Evolutionary conservation across 371 early-diverging fungal genomes (phyloP).

Genomic region (Dichotomocladium elegans): DNA sequence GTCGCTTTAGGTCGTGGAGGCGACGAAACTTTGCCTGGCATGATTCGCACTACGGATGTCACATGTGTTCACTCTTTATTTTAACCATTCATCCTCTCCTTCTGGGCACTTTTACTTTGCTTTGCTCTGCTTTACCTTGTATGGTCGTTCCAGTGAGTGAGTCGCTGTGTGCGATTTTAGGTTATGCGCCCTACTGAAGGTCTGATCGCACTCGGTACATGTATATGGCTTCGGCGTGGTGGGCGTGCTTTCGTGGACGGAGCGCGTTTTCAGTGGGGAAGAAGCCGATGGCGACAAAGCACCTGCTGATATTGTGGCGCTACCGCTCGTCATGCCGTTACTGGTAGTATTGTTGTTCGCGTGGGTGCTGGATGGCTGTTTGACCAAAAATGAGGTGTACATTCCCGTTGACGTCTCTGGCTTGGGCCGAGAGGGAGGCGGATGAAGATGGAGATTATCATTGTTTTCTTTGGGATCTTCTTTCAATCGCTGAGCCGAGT

Average conservation of each 20-base stretch:
- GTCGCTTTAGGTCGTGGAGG: conserved; percentile 60
- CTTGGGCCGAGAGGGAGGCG: neutral
- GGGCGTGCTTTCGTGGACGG: no score
- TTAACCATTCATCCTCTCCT: neutral
- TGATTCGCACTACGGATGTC: conserved; percentile 27
- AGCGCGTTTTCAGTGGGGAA: no score
- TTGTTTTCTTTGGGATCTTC: neutral
- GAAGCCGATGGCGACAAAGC: neutral
- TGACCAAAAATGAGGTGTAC: conserved; percentile 3
- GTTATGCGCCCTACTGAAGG: conserved; percentile 41
- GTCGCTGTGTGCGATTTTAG: conserved; percentile 44
- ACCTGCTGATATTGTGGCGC: no score
- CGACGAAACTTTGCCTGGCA: conserved; percentile 48
- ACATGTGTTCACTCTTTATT: neutral
- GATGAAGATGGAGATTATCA: neutral
- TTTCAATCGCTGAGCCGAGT: neutral
- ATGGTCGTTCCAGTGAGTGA: conserved; percentile 39
- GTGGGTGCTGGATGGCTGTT: no score
- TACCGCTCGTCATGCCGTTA: no score
- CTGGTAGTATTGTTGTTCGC: neutral
- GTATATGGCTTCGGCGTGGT: conserved; percentile 19
- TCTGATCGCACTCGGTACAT: conserved; percentile 33
- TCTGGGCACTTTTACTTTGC: neutral
- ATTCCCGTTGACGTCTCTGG: neutral
- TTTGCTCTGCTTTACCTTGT: conserved; percentile 26